These are phyloP conservation scores for Emergomyces orientalis DNA, from an alignment of 2,329 filamentous ascomycete species.

Conservation along the genomic window DNA sequence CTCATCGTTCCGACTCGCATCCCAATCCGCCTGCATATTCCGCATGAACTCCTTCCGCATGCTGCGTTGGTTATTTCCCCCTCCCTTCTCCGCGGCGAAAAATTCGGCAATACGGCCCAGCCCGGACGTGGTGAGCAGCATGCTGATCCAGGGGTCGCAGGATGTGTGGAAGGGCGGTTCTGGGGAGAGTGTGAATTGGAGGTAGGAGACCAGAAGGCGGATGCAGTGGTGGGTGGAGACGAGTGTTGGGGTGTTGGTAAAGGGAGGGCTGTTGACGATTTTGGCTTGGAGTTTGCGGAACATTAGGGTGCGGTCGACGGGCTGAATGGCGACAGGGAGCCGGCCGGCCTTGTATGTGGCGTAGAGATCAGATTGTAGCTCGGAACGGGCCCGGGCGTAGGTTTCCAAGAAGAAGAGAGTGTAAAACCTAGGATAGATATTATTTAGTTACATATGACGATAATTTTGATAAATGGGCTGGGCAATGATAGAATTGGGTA, in stretches of 20 bases:
- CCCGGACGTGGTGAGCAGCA: slow-evolving; percentile 32
- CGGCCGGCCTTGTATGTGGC: slow-evolving; percentile 32
- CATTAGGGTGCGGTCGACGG: slow-evolving; percentile 27
- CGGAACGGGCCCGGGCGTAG: slow-evolving; percentile 30
- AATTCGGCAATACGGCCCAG: slow-evolving; percentile 34
- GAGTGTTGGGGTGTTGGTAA: slow-evolving; percentile 32
- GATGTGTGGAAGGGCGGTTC: slow-evolving; percentile 22
- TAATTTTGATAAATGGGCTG: not conserved
- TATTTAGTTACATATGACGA: not conserved
- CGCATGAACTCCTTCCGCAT: slow-evolving; percentile 37
- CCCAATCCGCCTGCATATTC: slow-evolving; percentile 35
- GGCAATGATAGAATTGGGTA: not conserved
- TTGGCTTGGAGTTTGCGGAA: slow-evolving; percentile 30
- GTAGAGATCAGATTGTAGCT: slow-evolving; percentile 30
- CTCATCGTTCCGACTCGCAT: slow-evolving; percentile 29
- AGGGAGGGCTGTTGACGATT: slow-evolving; percentile 33
- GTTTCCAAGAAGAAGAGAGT: slow-evolving; percentile 34
- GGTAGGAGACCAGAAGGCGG: slow-evolving; percentile 31
- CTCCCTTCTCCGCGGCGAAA: slow-evolving; percentile 37
- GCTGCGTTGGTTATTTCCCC: slow-evolving; percentile 32
- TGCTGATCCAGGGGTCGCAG: slow-evolving; percentile 34
- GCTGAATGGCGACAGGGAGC: slow-evolving; percentile 30
- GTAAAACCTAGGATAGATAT: slow-evolving; percentile 28
- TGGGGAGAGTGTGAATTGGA: slow-evolving; percentile 30
- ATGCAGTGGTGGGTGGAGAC: slow-evolving; percentile 37